These are phyloP conservation scores for Imleria badia DNA, from an alignment of 768 basidiomycete species.

Conservation along the genomic window DNA sequence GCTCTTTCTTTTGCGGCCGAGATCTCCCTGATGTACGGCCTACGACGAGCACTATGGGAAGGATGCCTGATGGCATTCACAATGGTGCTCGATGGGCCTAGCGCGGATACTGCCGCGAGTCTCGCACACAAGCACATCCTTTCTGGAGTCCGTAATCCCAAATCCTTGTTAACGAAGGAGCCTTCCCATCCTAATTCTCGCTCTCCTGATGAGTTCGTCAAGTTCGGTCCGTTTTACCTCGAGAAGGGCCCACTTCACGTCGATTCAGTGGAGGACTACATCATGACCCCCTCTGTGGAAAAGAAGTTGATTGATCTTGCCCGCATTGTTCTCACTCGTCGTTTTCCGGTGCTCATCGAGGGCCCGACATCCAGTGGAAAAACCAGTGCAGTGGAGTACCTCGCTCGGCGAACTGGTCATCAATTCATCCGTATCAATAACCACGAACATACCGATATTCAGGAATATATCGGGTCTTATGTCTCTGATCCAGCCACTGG, in stretches of 20 bases:
- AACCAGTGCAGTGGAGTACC: conserved; percentile 94
- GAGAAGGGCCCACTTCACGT: conserved; percentile 69
- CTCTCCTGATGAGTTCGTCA: conserved; percentile 59
- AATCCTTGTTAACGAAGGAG: conserved; percentile 70
- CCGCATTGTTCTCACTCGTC: conserved; percentile 81
- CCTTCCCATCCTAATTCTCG: conserved; percentile 53
- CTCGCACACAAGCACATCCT: conserved; percentile 81
- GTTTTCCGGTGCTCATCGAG: conserved; percentile 95
- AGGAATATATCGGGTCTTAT: conserved; percentile 97
- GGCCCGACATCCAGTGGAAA: conserved; percentile 98
- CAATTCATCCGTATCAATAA: conserved; percentile 98
- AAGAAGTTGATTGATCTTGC: conserved; percentile 93
- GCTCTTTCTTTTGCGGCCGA: conserved; percentile 90
- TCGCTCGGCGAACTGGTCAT: conserved; percentile 91
- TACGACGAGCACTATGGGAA: conserved; percentile 91
- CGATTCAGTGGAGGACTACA: conserved; percentile 74
- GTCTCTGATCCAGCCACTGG: conserved; percentile 90
- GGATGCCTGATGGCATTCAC: conserved; percentile 98
- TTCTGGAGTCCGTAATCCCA: conserved; percentile 73
- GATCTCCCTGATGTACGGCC: conserved; percentile 68
- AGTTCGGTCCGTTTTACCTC: conserved; percentile 91
- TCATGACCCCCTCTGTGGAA: conserved; percentile 95
- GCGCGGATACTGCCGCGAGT: conserved; percentile 60
- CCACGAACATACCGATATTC: conserved; percentile 99
- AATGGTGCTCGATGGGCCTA: conserved; percentile 81